Evolutionary conservation across 2,329 filamentous ascomycete species (phyloP), one percentile per base, ranked within the genome.

Genomic region (Harringtonia lauricola): DNA sequence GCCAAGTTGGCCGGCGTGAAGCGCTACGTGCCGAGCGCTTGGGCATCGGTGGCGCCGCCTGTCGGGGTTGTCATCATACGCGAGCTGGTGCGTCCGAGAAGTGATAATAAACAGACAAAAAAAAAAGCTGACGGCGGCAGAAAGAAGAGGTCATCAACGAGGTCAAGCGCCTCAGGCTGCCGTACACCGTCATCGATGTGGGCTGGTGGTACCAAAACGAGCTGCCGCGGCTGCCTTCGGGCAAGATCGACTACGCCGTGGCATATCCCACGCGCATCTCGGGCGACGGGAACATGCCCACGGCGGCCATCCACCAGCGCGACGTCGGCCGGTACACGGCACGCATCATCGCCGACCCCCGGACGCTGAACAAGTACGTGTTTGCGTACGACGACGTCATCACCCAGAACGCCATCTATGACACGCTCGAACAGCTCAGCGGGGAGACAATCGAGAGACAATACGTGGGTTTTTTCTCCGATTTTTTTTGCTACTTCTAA

Each of bases 121-220:
- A n/a, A n/a, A n/a, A n/a, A n/a, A n/a, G n/a, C n/a, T n/a, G n/a
- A n/a, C n/a, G n/a, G n/a, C n/a, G n/a, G n/a, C 37, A 67, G 57
- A 77, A 77, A 60, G 69, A 76, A 49, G 56, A 61, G 3, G 60
- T 75, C 13, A 64, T 70, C 52, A 64, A 71, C 45, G 64, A 70
- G 42, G 60, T 76, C 46, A 66, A 68, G 51, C 57, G 61, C 43
- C 52, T 70, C 2, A 56, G 61, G 28, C 61, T 79, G 1, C 70
- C 71, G 0, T 79, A 70, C 57, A 78, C 74, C 7, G 59, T 73
- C 51, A 67, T 78, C 40, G 74, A 79, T 48, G 65, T 76, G 13
- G 74, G 74, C n/a, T 74, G 62, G 60, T 79, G 74, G 75, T 71
- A 73, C 52, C 71, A 76, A 51, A 50, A 70, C 26, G 58, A 60